A percentile compares a stretch with the other conserved stretches of the same genome.
phyloP scores from a whole-genome alignment of 805 yeast genomes.

The Saturnispora diversa region DNA sequence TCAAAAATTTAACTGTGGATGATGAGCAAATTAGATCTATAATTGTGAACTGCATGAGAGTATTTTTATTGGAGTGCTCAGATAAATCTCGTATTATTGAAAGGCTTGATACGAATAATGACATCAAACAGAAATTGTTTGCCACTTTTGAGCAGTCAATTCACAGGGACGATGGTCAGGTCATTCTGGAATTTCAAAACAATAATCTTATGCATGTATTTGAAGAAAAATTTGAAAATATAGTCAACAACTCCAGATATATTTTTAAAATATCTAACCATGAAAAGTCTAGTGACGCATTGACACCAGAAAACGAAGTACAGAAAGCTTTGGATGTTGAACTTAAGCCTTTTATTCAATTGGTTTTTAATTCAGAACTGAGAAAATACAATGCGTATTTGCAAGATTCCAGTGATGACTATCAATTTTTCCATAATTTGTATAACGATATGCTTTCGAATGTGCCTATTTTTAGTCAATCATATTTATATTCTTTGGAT shows the following conservation, averaged over 20 bases:
- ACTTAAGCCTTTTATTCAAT: conserved; percentile 29
- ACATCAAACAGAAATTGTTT: background rate
- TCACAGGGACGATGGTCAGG: conserved; percentile 19
- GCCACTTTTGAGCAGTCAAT: conserved; percentile 5
- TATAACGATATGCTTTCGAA: conserved; percentile 42
- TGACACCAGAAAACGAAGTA: background rate
- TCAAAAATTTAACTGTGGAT: conserved; percentile 12
- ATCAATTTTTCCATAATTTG: conserved; percentile 37
- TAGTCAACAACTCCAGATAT: no score
- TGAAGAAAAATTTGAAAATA: no score
- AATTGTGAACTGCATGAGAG: conserved; percentile 21
- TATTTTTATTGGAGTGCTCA: conserved; percentile 13
- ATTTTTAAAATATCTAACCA: no score
- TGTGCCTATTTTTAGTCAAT: conserved; percentile 17
- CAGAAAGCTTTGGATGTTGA: conserved; percentile 19
- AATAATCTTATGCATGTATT: no score
- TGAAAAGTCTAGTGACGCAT: no score
- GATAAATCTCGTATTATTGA: conserved; percentile 1
- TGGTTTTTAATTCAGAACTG: conserved; percentile 38
- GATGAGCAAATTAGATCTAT: conserved; percentile 16
- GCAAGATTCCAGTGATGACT: conserved; percentile 62
- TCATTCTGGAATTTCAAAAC: conserved; percentile 11
- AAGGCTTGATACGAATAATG: background rate
- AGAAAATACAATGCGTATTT: conserved; percentile 43
- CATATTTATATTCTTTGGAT: conserved; percentile 45